phyloP scores from a whole-genome alignment of 352 stramenopile species.

The Phytophthora chlamydospora region DNA sequence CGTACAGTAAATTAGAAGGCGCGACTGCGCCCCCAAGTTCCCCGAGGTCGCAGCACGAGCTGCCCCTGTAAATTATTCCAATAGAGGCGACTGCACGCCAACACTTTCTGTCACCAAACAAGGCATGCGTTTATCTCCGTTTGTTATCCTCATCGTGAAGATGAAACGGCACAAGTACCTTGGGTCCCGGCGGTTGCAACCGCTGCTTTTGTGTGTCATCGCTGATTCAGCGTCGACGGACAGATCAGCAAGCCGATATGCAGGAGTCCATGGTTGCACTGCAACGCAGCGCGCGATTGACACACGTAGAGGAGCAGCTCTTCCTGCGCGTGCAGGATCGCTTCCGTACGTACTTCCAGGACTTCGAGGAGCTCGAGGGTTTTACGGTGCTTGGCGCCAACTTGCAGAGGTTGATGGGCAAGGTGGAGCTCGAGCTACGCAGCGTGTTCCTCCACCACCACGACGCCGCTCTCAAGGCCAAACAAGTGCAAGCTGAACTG shows the following conservation, averaged over 20 bases:
- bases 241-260: slow-evolving; percentile 7
- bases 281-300: slow-evolving; percentile 24
- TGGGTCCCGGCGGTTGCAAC: not conserved
- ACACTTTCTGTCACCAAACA: slow-evolving; percentile 21
- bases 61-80: slow-evolving; percentile 50
- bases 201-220: not conserved
- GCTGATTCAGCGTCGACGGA: slow-evolving; percentile 4
- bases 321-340: slow-evolving; percentile 34
- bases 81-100: slow-evolving; percentile 41
- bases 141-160: slow-evolving; percentile 2
- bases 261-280: slow-evolving; percentile 1
- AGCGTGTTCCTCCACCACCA: slow-evolving; percentile 40
- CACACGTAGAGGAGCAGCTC: slow-evolving; percentile 42
- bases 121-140: not conserved
- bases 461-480: slow-evolving; percentile 31
- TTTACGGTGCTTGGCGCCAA: slow-evolving; percentile 43
- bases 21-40: slow-evolving; percentile 14
- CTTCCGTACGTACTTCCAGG: slow-evolving; percentile 39
- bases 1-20: slow-evolving; percentile 54
- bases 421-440: slow-evolving; percentile 45
- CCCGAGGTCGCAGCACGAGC: slow-evolving; percentile 16
- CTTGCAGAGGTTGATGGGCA: slow-evolving; percentile 36
- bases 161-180: slow-evolving; percentile 11
- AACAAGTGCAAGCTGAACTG: slow-evolving; percentile 29
- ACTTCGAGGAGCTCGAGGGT: slow-evolving; percentile 53